Evolutionary conservation across 2,329 filamentous ascomycete genomes (phyloP), one percentile per base, ranked within the genome.

Genomic region (Arthroderma uncinatum): DNA sequence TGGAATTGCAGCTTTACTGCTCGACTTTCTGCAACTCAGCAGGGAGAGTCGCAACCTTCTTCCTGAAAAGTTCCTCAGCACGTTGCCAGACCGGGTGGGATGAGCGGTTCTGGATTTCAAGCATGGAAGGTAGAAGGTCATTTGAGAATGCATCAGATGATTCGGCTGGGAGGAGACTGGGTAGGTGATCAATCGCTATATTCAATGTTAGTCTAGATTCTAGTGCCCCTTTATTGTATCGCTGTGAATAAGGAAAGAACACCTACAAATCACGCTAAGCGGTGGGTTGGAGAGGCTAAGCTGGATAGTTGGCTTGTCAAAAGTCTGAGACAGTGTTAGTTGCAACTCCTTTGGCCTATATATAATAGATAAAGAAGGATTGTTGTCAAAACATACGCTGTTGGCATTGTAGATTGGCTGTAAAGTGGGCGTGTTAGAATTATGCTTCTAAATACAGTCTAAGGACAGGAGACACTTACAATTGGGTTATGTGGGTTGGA

Each of bases 141-240:
- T 80, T 76, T 70, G 85, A 89, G 75, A 95, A 96, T 19, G 85
- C 85, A 74, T 96, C 90, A 44, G 84, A 89, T 25, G 89, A 85
- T 75, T 96, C 92, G 55, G 92, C 80, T 1, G 92, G 88, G 37
- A 97, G 78, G 63, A 96, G 80, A 55, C 83, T 86, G 2, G 89
- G 89, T 55, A 94, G 78, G 68, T 94, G 89, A 71, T 94, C 88
- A 66, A 94, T 93, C 50, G 62, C 60, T 63, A 19, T 47, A 33
- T 50, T n/a, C 7, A 2, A 1, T 21, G 21, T 33, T 16, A 14
- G 16, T 14, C 19, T 54, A 33, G 7, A 30, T 4, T 37, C 34
- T 37, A 53, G 39, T 42, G 21, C 10, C 21, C 2, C 33, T 4
- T 33, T 14, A 19, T n/a, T 16, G n/a, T 6, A 42, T 16, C n/a